Base-by-base conservation (phyloP, 2,329 filamentous ascomycete species). In the Didymella glomerata region DNA sequence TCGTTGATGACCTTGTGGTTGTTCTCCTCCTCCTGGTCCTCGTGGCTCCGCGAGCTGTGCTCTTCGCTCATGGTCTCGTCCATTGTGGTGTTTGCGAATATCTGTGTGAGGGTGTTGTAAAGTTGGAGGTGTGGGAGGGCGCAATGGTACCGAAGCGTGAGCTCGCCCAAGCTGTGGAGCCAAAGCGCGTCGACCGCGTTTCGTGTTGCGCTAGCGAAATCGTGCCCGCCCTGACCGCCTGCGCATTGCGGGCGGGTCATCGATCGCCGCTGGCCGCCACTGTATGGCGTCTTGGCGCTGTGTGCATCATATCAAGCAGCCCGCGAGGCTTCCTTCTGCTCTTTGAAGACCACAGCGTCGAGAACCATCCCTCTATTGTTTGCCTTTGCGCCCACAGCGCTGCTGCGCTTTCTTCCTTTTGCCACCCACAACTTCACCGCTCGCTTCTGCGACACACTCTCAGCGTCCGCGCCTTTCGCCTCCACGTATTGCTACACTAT, bases 1-100 rank as follows among this genome's bases (percentile, higher is more conserved):
- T 99, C 95, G 70, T 98, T 98, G 80, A 98, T 93, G 61, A 96
- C 84, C 80, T 96, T 93, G 79, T 96, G 90, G 74, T 91, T 88
- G 67, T 86, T 80, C 74, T 91, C 84, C 75, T 89, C 84, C 27
- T 91, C 88, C 59, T 91, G 88, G 52, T 91, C 90, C 58, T 93
- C 89, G 61, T 87, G 84, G 46, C 84, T 76, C 54, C 67, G 69
- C 40, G 65, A 61, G 49, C 74, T 71, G 67, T 71, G 52, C 13
- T 55, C 57, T 27, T 60, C 76, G 48, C 71, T 77, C 76, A 78
- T 78, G 14, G 61, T 70, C 32, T 77, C 75, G 58, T 77, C 76
- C 76, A 78, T 78, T 42, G 48, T 62, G 36, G 48, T 62, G 36
- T 22, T 3, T 27, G 41, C 14, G 13, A 16, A 11, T 25, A 3